Base-by-base conservation (phyloP, 805 yeast species). In the Saturnispora bothae region DNA sequence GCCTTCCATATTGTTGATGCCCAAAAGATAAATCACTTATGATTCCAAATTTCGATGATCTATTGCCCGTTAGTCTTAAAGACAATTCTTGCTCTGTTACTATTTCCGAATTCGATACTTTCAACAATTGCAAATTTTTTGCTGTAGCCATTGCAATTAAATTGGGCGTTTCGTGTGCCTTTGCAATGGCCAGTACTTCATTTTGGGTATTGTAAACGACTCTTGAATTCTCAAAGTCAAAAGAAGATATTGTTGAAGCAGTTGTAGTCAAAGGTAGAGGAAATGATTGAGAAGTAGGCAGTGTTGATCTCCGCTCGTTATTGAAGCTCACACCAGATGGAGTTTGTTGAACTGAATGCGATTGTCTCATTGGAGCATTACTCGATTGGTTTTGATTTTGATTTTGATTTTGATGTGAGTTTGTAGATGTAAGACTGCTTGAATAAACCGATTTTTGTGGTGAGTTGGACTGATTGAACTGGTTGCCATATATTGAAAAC, bases 401-500 rank as follows among this genome's bases (percentile, higher is more conserved):
- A 22, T 22, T 22, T n/a, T n/a, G n/a, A n/a, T n/a, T n/a, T n/a
- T n/a, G n/a, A n/a, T n/a, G 10, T 22, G 25, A 22, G 12, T 26
- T 26, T 5, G 15, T 7, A 10, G 28, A 34, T 12, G 26, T 29
- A 17, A 22, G n/a, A 2, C 34, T 23, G 14, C 31, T 37, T 26
- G 40, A 37, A 31, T 26, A 31, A 15, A 36, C 26, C 10, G 36
- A 38, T 28, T 33, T 38, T 17, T 28, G 28, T 4, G 40, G 36
- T n/a, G 40, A 38, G 10, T 35, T 35, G 3, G 33, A 17, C 10
- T 5, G 6, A 5, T 13, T 20, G n/a, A 28, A 32, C 21, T 36
- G 48, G 31, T 46, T 50, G 15, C 79, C 79, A 52, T 75, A 75
- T 27, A 74, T 71, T 47, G 73, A 70, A 59, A 71, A 74, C 0